Evolutionary conservation across 768 basidiomycete genomes (phyloP).

Genomic region (Cystobasidiopsis lactophilus): DNA sequence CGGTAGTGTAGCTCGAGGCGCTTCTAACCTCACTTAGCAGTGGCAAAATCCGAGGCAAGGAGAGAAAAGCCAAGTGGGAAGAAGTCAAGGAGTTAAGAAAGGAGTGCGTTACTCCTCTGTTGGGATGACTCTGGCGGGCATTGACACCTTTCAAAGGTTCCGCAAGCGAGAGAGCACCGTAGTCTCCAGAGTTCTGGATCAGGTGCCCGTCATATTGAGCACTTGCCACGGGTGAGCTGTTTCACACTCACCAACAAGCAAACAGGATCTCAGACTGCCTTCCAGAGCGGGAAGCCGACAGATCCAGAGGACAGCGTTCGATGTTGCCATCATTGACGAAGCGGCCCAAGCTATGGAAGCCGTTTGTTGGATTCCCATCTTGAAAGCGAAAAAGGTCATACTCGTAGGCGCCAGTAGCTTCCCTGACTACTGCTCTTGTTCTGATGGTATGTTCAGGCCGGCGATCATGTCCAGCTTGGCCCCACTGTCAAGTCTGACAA

Average conservation of each 20-base stretch:
- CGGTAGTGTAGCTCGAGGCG: slow-evolving; percentile 20
- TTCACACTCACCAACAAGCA: background rate
- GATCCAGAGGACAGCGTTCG: slow-evolving; percentile 53
- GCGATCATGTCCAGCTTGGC: slow-evolving; percentile 87
- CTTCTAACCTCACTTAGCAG: slow-evolving; percentile 19
- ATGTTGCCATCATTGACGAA: slow-evolving; percentile 89
- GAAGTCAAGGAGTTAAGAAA: slow-evolving; percentile 68
- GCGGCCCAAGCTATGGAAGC: slow-evolving; percentile 93
- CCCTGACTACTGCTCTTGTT: background rate
- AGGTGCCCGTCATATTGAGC: slow-evolving; percentile 71
- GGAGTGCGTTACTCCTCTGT: slow-evolving; percentile 38
- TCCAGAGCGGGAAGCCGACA: slow-evolving; percentile 50
- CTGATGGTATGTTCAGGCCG: slow-evolving; percentile 46
- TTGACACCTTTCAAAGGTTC: slow-evolving; percentile 34
- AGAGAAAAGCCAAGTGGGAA: slow-evolving; percentile 66
- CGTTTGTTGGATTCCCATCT: slow-evolving; percentile 87
- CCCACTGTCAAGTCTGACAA: slow-evolving; percentile 61
- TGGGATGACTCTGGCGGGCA: background rate
- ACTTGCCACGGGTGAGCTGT: slow-evolving; percentile 55
- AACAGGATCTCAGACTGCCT: background rate
- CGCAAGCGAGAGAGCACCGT: slow-evolving; percentile 70
- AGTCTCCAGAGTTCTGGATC: slow-evolving; percentile 51
- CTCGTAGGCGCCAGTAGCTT: slow-evolving; percentile 7
- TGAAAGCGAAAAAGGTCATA: slow-evolving; percentile 54
- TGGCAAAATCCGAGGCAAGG: slow-evolving; percentile 31